These are phyloP conservation scores for Ceratocystis ficicola DNA, from an alignment of 2,329 filamentous ascomycete species.

Conservation along the genomic window DNA sequence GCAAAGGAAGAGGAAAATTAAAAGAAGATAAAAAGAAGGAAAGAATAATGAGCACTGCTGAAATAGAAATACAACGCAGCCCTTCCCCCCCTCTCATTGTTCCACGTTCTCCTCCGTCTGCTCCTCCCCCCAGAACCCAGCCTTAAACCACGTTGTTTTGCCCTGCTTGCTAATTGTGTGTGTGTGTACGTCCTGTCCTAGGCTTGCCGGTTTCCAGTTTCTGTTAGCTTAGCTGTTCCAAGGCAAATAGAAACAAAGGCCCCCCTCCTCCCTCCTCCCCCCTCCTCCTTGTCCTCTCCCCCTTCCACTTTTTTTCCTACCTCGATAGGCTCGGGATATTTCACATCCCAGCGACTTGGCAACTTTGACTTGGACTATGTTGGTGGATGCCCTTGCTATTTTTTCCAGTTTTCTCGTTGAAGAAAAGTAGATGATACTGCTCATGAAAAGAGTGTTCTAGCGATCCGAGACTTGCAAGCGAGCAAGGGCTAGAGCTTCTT, in stretches of 20 bases:
- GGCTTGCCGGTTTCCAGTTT: slow-evolving; percentile 4
- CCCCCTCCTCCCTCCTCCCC: background rate
- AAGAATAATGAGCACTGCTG: slow-evolving; percentile 10
- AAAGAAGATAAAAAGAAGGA: background rate
- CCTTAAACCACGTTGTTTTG: background rate
- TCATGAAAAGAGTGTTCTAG: background rate
- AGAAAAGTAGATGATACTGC: background rate
- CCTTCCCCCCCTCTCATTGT: background rate
- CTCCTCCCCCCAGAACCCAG: background rate
- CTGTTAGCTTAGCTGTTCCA: background rate
- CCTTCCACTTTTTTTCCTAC: too few species aligned
- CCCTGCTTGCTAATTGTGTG: too few species aligned
- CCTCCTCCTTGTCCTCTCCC: background rate
- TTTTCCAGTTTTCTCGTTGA: background rate
- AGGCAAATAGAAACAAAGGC: slow-evolving; percentile 2
- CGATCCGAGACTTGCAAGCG: background rate
- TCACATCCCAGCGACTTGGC: background rate
- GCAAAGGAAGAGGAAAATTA: background rate
- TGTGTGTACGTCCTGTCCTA: background rate
- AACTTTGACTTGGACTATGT: too few species aligned
- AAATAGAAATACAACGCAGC: slow-evolving; percentile 4
- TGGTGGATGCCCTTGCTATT: background rate
- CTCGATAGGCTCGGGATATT: background rate
- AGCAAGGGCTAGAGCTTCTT: background rate
- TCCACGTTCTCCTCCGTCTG: background rate